A percentile compares a stretch with the other conserved stretches of the same genome.
phyloP scores from a whole-genome alignment of 164 flowering plant genomes.

The Nelumbo lutea region DNA sequence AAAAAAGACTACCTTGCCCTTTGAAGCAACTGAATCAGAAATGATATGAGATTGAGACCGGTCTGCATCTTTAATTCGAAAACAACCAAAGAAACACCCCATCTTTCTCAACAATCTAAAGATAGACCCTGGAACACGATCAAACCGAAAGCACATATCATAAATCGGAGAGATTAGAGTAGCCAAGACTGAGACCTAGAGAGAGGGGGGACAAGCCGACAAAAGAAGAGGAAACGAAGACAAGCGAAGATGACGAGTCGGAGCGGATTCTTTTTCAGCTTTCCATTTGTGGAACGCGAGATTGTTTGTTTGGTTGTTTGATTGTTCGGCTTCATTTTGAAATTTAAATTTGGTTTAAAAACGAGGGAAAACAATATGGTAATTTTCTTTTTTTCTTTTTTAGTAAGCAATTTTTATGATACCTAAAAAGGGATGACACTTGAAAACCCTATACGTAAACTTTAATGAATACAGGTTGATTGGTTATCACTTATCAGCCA shows the following conservation, averaged over 20 bases:
- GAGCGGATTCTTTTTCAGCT: not conserved
- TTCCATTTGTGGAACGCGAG: not conserved
- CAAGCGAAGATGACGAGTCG: not conserved
- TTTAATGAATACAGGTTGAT: too few species aligned
- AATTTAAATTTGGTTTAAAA: constrained; percentile 14
- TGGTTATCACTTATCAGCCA: too few species aligned
- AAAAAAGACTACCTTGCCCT: constrained; percentile 19
- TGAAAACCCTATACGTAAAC: too few species aligned
- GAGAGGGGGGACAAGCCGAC: constrained; percentile 7
- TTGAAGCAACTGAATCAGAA: constrained; percentile 24
- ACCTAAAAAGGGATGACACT: too few species aligned
- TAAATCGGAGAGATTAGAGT: constrained; percentile 7
- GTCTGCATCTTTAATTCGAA: constrained; percentile 40
- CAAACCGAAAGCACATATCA: constrained; percentile 16
- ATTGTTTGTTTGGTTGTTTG: not conserved
- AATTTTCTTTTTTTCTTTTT: too few species aligned
- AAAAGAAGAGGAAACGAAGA: not conserved
- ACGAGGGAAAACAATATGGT: constrained; percentile 8
- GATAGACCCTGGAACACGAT: constrained; percentile 14
- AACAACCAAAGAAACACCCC: constrained; percentile 69
- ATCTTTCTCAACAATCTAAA: constrained; percentile 26
- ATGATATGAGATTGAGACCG: constrained; percentile 22
- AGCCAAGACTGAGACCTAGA: constrained; percentile 5
- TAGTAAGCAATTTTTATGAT: too few species aligned
- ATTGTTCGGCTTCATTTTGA: constrained; percentile 11